phyloP scores from a whole-genome alignment of 2,329 filamentous ascomycete genomes.

The Beauveria varroae region DNA sequence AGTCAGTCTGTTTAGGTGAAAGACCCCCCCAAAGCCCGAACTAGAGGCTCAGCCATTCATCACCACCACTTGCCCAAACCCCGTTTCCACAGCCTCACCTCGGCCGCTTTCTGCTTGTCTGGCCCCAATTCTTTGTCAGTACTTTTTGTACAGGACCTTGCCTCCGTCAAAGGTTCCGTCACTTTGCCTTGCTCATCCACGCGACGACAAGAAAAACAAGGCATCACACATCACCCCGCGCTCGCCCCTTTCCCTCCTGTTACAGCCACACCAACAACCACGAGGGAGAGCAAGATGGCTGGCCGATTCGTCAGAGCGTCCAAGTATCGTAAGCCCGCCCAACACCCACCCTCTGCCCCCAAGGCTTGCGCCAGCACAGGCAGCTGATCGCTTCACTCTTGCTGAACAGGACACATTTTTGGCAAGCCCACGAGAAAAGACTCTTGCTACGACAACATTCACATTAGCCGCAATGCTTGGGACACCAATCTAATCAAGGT shows the following conservation, averaged over 20 bases:
- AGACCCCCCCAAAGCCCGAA: background rate
- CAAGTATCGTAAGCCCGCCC: conserved; percentile 53
- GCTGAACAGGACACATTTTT: conserved; percentile 80
- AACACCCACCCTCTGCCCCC: conserved; percentile 13
- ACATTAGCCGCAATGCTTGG: conserved; percentile 97
- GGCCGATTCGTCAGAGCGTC: conserved; percentile 61
- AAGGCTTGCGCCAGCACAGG: conserved; percentile 1
- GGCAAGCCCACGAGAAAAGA: conserved; percentile 94
- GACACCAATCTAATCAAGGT: conserved; percentile 98
- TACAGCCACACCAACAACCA: background rate
- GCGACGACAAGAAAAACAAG: background rate
- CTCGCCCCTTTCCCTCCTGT: background rate
- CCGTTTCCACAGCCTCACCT: conserved; percentile 17
- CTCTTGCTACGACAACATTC: conserved; percentile 96
- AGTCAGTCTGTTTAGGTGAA: background rate
- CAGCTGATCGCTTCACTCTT: conserved; percentile 16
- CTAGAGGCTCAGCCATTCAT: conserved; percentile 5
- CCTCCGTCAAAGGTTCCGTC: background rate
- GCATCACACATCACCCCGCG: background rate
- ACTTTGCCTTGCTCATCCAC: background rate
- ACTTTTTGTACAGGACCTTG: background rate
- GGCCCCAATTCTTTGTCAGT: conserved; percentile 3
- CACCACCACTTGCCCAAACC: conserved; percentile 13
- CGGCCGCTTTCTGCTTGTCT: conserved; percentile 2
- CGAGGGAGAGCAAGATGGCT: conserved; percentile 35